Conservation (phyloP, 2,329 filamentous ascomycete species). For the Incumbomyces delicatus region DNA sequence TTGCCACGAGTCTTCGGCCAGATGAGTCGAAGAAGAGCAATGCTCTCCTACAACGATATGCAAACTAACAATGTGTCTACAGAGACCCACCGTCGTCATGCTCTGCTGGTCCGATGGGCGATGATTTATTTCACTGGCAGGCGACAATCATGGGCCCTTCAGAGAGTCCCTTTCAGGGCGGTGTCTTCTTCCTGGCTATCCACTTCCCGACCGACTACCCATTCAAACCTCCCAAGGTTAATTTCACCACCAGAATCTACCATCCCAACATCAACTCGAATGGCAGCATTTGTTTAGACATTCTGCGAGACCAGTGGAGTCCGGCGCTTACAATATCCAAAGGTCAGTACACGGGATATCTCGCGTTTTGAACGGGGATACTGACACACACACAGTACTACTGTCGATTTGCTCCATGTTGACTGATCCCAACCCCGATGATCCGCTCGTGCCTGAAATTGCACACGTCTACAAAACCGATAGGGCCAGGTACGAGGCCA, state of each 20-base stretch:
- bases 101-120: conserved; percentile 91
- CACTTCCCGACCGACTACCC: conserved; percentile 99
- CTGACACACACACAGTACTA: conserved; percentile 53
- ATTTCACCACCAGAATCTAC: conserved; percentile 99
- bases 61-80: conserved; percentile 10
- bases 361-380: conserved; percentile 8
- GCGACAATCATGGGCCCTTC: conserved; percentile 99
- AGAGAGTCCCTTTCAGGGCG: conserved; percentile 96
- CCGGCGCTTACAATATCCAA: conserved; percentile 97
- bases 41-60: background rate
- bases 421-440: conserved; percentile 97
- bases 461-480: conserved; percentile 99
- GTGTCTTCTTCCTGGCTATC: conserved; percentile 97
- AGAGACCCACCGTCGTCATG: conserved; percentile 98
- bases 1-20: too few relatives aligned
- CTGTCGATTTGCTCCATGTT: conserved; percentile 99
- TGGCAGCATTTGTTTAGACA: conserved; percentile 97
- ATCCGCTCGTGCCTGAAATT: conserved; percentile 96
- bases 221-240: conserved; percentile 99
- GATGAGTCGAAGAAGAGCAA: background rate
- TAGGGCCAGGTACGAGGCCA: conserved; percentile 88
- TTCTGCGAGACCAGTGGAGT: conserved; percentile 98
- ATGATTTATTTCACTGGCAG: conserved; percentile 99
- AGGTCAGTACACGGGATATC: conserved; percentile 47
- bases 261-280: conserved; percentile 99